Base-by-base conservation (phyloP, 148 eudicot species). In the Rhododendron kiyosumense region DNA sequence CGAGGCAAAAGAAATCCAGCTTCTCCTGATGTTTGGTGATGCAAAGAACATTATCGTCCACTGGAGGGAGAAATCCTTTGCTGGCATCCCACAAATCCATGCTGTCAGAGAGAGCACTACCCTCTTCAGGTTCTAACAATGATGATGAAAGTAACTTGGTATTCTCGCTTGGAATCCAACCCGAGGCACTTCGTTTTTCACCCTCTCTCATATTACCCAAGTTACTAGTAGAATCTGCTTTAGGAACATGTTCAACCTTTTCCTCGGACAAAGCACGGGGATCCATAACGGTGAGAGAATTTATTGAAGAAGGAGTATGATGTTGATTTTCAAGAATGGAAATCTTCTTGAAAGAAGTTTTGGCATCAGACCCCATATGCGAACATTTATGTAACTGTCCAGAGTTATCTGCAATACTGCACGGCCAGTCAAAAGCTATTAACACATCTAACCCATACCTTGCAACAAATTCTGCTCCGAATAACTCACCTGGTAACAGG, bases 21-120 rank as follows among this genome's bases (percentile, higher is more conserved):
- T 88, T 89, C 48, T 86, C 86, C 51, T 85, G 88, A 86, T 93
- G 92, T 87, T 89, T 95, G 86, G 92, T 92, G 81, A 84, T 84
- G 91, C 95, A 96, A 59, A 95, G 88, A 85, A 90, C 75, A 84
- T 87, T 92, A 87, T 96, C 99, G 88, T 94, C 96, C 76, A 94
- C 63, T 8, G 99, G 99, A 79, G 95, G 96, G 79, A 41, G 86
- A 84, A 95, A 63, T 87, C 89, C 93, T 86, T 89, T 87, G 79
- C 79, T 83, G 74, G 86, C 90, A 90, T 92, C 96, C 99, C 99
- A 96, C 87, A 96, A 87, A 85, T 94, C 92, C 78, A 61, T 89
- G 81, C 85, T 85, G 73, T 87, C 85, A 85, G 86, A 41, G 80
- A 79, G 61, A 80, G 74, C 71, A 86, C 76, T 48, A 74, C 74